These are phyloP conservation scores for Massariosphaeria phaeospora DNA, from an alignment of 495 filamentous ascomycete species.

Conservation along the genomic window DNA sequence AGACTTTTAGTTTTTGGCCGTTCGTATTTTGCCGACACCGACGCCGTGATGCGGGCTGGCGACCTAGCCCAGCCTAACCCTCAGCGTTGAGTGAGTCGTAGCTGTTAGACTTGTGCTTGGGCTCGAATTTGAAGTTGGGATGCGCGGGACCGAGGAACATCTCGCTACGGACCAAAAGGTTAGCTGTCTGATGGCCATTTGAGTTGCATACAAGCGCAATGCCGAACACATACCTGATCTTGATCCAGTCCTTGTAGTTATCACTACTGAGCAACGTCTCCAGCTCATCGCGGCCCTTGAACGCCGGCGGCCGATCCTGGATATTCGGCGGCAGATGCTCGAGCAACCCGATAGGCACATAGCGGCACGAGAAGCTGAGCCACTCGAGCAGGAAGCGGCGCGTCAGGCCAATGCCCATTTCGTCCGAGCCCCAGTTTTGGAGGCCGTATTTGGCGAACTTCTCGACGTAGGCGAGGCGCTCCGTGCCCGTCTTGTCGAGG, in stretches of 20 bases:
- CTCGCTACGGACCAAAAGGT: constrained; percentile 70
- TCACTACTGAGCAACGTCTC: constrained; percentile 84
- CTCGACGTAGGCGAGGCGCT: constrained; percentile 79
- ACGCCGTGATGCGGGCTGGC: too few species aligned
- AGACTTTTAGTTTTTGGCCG: too few species aligned
- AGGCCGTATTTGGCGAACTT: constrained; percentile 86
- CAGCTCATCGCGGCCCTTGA: constrained; percentile 76
- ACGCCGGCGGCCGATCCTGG: constrained; percentile 82
- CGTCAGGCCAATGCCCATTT: constrained; percentile 83
- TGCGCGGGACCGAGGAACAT: constrained; percentile 96
- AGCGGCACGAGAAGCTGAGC: constrained; percentile 85
- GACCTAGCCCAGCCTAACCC: too few species aligned
- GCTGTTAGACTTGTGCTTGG: constrained; percentile 95
- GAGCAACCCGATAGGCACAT: constrained; percentile 83
- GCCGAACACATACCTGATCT: constrained; percentile 87
- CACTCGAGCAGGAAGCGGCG: constrained; percentile 90
- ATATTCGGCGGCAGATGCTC: constrained; percentile 81
- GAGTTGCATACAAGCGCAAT: too few species aligned
- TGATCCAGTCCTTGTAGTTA: constrained; percentile 96
- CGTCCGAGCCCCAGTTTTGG: constrained; percentile 90
- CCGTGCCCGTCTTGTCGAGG: constrained; percentile 83
- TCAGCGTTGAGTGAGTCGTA: constrained; percentile 64
- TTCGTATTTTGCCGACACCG: too few species aligned
- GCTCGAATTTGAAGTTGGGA: constrained; percentile 85
- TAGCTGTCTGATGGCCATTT: too few species aligned